Percentiles rank a stretch among this genome's conserved stretches.
phyloP scores from a whole-genome alignment of 164 flowering plant species.

The Dillenia suffruticosa region DNA sequence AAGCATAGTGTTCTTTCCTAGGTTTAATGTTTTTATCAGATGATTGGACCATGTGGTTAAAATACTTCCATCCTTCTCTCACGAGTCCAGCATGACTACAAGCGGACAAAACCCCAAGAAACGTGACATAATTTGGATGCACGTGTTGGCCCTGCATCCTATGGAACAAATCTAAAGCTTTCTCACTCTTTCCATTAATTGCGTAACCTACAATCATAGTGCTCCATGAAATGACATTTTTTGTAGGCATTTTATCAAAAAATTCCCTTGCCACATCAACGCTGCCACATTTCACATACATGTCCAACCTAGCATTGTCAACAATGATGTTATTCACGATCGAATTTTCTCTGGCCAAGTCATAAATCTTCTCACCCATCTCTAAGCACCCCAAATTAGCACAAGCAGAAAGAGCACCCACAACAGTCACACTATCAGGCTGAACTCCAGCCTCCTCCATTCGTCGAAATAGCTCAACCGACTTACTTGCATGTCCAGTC shows the following conservation, averaged over 20 bases:
- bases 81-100: slow-evolving; percentile 47
- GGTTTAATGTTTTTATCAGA: slow-evolving; percentile 21
- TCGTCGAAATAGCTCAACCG: slow-evolving; percentile 21
- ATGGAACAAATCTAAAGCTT: slow-evolving; percentile 29
- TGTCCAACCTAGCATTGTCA: slow-evolving; percentile 33
- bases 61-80: slow-evolving; percentile 26
- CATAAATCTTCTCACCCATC: slow-evolving; percentile 27
- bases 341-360: slow-evolving; percentile 10
- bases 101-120: slow-evolving; percentile 35
- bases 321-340: slow-evolving; percentile 27
- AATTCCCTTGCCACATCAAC: slow-evolving; percentile 24
- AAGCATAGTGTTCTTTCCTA: slow-evolving; percentile 39
- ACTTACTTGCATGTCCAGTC: slow-evolving; percentile 28
- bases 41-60: slow-evolving; percentile 27
- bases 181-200: slow-evolving; percentile 31
- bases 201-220: slow-evolving; percentile 41
- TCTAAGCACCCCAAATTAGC: slow-evolving; percentile 35
- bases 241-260: slow-evolving; percentile 27
- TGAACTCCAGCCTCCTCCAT: slow-evolving; percentile 23
- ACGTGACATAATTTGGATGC: slow-evolving; percentile 35
- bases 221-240: slow-evolving; percentile 45
- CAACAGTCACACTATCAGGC: slow-evolving; percentile 32
- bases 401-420: slow-evolving; percentile 32
- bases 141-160: slow-evolving; percentile 29
- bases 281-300: slow-evolving; percentile 38